Conservation (phyloP, 345 rosid genomes). For the Physaria fendleri region DNA sequence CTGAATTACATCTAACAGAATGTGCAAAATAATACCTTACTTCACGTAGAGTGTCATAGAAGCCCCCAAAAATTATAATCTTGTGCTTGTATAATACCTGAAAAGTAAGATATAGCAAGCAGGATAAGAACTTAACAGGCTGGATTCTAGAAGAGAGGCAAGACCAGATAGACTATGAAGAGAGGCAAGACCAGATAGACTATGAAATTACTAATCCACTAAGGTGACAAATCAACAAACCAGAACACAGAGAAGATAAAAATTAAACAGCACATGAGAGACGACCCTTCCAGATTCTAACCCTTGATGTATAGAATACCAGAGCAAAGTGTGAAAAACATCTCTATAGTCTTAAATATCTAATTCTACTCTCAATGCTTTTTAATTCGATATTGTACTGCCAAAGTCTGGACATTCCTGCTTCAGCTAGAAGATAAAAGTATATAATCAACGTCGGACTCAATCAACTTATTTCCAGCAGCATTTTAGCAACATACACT, state of each 20-base stretch:
- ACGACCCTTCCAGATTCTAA: background rate
- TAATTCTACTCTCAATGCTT: background rate
- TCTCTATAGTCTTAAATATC: background rate
- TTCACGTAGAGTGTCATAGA: conserved; percentile 97
- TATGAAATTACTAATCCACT: background rate
- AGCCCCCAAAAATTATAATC: conserved; percentile 90
- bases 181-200: background rate
- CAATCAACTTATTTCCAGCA: background rate
- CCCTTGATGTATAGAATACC: background rate
- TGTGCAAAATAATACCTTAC: conserved; percentile 66
- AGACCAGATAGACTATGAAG: background rate
- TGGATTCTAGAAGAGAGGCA: background rate
- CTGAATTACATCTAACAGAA: background rate
- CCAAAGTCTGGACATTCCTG: background rate
- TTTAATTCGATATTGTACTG: background rate
- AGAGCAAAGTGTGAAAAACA: background rate
- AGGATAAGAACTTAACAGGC: background rate
- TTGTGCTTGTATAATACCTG: conserved; percentile 97
- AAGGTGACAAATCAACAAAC: background rate
- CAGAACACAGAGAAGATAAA: background rate
- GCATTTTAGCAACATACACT: background rate
- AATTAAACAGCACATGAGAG: background rate
- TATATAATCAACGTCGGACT: background rate
- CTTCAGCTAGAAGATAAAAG: background rate
- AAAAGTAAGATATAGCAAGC: conserved; percentile 2